Conservation (phyloP, 441 rosid species). For the Syzygium malaccense region DNA sequence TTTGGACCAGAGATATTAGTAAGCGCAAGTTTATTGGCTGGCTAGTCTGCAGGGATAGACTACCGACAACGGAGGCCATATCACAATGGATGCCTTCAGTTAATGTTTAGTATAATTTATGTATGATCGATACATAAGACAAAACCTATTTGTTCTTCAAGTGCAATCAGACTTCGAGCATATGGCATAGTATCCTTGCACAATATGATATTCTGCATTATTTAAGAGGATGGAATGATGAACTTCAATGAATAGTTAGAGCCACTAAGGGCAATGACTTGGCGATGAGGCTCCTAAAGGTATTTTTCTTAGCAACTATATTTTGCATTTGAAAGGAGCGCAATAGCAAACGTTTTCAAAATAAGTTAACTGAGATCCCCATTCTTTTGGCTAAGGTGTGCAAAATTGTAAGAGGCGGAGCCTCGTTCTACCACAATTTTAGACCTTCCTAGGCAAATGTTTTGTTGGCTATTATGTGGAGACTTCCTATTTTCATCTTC, state of each 20-base stretch:
- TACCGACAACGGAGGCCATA: background rate
- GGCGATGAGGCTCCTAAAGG: background rate
- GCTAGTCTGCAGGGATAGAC: background rate
- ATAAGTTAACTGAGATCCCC: background rate
- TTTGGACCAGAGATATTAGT: background rate
- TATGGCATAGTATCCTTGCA: background rate
- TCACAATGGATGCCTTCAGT: background rate
- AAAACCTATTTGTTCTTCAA: background rate
- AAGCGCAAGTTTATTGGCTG: background rate
- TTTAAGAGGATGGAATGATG: background rate
- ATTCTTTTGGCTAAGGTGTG: background rate
- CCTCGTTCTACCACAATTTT: background rate
- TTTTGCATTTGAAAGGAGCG: background rate
- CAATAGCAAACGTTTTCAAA: background rate
- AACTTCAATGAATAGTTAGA: background rate
- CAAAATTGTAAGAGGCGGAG: background rate
- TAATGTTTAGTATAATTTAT: background rate
- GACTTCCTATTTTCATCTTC: background rate
- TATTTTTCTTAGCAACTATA: background rate
- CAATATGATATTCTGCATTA: background rate
- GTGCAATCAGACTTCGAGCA: background rate
- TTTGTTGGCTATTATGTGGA: background rate
- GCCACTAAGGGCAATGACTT: background rate
- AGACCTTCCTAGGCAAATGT: background rate
- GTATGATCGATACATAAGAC: background rate